Evolutionary conservation across 805 yeast species (phyloP).

Genomic region (Yarrowia sp.): DNA sequence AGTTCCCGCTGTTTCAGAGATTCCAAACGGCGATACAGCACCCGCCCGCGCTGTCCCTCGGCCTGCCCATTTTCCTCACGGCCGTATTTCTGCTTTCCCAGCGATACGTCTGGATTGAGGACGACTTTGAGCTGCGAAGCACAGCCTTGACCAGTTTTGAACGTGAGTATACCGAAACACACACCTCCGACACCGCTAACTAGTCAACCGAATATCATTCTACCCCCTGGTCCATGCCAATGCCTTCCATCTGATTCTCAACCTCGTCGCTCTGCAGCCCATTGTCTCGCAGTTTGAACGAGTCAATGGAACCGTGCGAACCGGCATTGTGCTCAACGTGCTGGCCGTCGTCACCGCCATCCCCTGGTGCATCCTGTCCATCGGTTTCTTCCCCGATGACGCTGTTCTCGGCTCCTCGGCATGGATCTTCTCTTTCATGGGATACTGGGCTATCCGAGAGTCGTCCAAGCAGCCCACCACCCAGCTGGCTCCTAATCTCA

Average conservation of each 20-base stretch:
- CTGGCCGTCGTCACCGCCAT: slow-evolving; percentile 69
- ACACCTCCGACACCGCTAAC: not conserved
- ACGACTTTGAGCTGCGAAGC: slow-evolving; percentile 53
- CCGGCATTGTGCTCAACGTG: slow-evolving; percentile 75
- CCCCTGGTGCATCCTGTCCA: slow-evolving; percentile 49
- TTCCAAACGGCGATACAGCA: slow-evolving; percentile 23
- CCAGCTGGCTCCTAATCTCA: slow-evolving; percentile 32
- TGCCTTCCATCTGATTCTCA: slow-evolving; percentile 59
- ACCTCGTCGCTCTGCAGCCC: slow-evolving; percentile 55
- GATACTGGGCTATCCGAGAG: slow-evolving; percentile 56
- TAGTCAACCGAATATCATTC: slow-evolving; percentile 56
- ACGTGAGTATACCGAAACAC: slow-evolving; percentile 33
- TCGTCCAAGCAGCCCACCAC: slow-evolving; percentile 32
- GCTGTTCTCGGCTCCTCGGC: slow-evolving; percentile 70
- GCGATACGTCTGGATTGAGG: slow-evolving; percentile 35
- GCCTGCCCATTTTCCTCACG: slow-evolving; percentile 32
- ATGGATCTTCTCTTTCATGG: slow-evolving; percentile 66
- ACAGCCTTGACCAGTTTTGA: slow-evolving; percentile 51
- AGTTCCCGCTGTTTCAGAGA: slow-evolving; percentile 17
- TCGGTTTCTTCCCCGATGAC: slow-evolving; percentile 49
- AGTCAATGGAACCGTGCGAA: slow-evolving; percentile 76
- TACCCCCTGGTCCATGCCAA: slow-evolving; percentile 71
- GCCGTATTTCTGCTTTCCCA: slow-evolving; percentile 27
- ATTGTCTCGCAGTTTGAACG: slow-evolving; percentile 67
- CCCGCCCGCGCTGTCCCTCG: slow-evolving; percentile 35